Conservation (phyloP, 148 eudicot species). For the Camellia japonica region DNA sequence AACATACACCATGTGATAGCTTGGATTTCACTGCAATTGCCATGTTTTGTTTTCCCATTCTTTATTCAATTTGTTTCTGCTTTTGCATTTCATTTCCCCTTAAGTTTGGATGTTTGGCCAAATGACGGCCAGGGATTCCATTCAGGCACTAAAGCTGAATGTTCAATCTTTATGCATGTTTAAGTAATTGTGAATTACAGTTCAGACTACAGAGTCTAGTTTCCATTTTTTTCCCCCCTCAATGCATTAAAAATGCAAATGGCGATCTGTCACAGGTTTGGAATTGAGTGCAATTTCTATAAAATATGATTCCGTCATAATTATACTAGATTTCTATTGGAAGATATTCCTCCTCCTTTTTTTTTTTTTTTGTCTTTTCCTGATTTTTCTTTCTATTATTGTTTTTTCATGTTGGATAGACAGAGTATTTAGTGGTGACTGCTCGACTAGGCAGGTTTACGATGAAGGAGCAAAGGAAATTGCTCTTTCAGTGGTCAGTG, state of each 20-base stretch:
- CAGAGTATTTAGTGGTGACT: background rate
- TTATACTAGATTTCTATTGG: background rate
- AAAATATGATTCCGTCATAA: background rate
- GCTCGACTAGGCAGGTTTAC: background rate
- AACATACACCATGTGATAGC: background rate
- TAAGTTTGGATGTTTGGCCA: too few relatives aligned
- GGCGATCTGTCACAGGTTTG: background rate
- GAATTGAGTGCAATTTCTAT: background rate
- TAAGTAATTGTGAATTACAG: too few relatives aligned
- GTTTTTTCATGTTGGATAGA: conserved; percentile 12
- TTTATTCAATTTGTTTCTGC: background rate
- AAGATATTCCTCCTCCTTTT: background rate
- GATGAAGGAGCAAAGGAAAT: background rate
- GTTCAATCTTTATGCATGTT: background rate
- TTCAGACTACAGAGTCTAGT: too few relatives aligned
- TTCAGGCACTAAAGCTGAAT: background rate
- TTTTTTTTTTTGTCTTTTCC: background rate
- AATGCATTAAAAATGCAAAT: too few relatives aligned
- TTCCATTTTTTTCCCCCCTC: background rate
- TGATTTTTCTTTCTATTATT: background rate
- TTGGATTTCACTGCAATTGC: background rate
- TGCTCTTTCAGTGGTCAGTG: background rate
- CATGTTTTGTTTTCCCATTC: background rate
- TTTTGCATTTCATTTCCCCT: background rate
- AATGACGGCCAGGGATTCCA: too few relatives aligned